Base-by-base conservation (phyloP, 2,329 filamentous ascomycete genomes). In the Penicillium sp. region DNA sequence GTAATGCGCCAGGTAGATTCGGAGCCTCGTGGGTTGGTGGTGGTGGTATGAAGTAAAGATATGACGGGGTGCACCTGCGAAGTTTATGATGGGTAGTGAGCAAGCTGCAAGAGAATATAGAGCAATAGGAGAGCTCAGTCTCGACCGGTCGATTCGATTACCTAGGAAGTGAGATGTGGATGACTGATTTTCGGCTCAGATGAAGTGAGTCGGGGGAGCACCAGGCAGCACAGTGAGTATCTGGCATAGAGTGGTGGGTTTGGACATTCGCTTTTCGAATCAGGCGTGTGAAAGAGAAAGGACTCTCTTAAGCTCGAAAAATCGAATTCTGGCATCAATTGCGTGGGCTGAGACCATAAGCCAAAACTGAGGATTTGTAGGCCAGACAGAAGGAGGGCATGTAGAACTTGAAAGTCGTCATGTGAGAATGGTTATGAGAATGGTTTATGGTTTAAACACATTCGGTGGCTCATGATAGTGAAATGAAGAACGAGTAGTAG, bases 91-190 rank as follows among this genome's bases (percentile, higher is more conserved):
- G n/a, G 26, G 26, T 30, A 30, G 26, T 40, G 35, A 18, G 16
- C 35, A 18, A 40, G 16, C 35, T 40, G 35, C n/a, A 35, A 35
- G 16, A 5, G 8, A 40, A 38, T 18, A 20, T 40, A 20, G 7
- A 40, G 54, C 61, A 59, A 61, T 16, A n/a, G 14, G 30, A 9
- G 30, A 30, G 12, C 8, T 3, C 28, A 30, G 28, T 30, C 28
- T 30, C 28, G 30, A 55, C n/a, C 35, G 35, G 2, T 40, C 35
- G 16, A 40, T n/a, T n/a, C 4, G n/a, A 3, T 35, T 16, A 9
- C 30, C 11, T 35, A 16, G 30, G n/a, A 18, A n/a, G 35, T 40
- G 16, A 40, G 35, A 40, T 18, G 35, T n/a, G 18, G 6, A 38
- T 38, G 33, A 38, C 14, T 38, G 33, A 38, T 5, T n/a, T n/a